These are phyloP conservation scores for Heritiera fomes DNA, from an alignment of 345 rosid genomes.

Conservation along the genomic window DNA sequence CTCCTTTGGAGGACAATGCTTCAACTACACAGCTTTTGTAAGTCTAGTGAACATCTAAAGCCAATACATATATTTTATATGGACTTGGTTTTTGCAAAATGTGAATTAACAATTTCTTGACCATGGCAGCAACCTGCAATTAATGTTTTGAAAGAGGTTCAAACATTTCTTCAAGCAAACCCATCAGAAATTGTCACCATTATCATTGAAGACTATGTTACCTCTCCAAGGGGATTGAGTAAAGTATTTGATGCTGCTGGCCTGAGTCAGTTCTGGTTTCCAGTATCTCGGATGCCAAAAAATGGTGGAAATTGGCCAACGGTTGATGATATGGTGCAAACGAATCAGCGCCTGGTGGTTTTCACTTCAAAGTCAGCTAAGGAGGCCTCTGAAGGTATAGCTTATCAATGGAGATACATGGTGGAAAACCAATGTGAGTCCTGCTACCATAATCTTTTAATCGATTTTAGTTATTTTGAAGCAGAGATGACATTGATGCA, in stretches of 20 bases:
- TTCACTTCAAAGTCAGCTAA: constrained; percentile 68
- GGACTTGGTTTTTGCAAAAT: neutral
- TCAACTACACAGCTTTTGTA: constrained; percentile 77
- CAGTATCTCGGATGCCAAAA: constrained; percentile 78
- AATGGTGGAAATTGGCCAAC: constrained; percentile 78
- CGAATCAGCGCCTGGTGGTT: constrained; percentile 75
- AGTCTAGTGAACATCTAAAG: constrained; percentile 55
- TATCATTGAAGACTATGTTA: constrained; percentile 86
- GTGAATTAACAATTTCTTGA: neutral
- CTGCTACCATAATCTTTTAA: neutral
- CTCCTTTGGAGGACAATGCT: constrained; percentile 67
- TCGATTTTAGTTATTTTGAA: neutral
- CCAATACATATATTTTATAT: constrained; percentile 36
- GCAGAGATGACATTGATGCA: constrained; percentile 18
- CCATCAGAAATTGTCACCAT: constrained; percentile 69
- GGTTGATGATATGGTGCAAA: constrained; percentile 61
- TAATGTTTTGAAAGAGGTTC: constrained; percentile 62
- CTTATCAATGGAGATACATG: constrained; percentile 77
- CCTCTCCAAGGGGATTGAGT: constrained; percentile 60
- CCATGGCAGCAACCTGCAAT: constrained; percentile 64
- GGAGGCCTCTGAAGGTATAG: constrained; percentile 79
- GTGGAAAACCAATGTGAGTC: constrained; percentile 87
- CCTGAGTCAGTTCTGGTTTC: constrained; percentile 71
- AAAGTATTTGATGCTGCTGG: constrained; percentile 74
- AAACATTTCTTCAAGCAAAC: constrained; percentile 55